Evolutionary conservation across 257 asterid genomes (phyloP), one percentile per base, ranked within the genome.

Genomic region (Galeopsis tetrahit): DNA sequence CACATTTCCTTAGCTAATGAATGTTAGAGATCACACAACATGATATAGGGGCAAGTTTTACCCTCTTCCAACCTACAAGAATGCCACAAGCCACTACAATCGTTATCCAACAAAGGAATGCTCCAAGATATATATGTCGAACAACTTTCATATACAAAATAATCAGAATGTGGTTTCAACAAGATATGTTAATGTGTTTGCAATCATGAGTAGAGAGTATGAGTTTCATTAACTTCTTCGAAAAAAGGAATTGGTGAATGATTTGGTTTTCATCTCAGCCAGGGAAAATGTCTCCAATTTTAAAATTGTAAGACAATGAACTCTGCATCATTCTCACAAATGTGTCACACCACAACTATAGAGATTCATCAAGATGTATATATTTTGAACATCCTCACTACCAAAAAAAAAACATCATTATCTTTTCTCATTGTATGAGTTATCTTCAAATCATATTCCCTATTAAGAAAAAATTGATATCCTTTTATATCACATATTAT

Each of bases 21-120:
- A 65, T 34, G 56, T 61, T 56, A 67, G 14, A 74, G 42, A 74
- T 74, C 35, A n/a, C 46, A 10, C 35, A 15, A 66, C 42, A 38
- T 59, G 63, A 53, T 38, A 46, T 43, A 13, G 15, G 69, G 17
- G 17, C 7, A 28, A 10, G 14, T 17, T 64, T 64, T 64, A 3
- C 17, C 55, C n/a, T 36, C 49, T 46, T 14, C 42, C 43, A 52
- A 61, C 59, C 36, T 52, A 53, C 38, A 13, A 32, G 2, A 69
- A n/a, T 38, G 46, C 34, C 35, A 4, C 38, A 35, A 14, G 51
- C 34, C 49, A 15, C 48, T 66, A 32, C 17, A 35, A 2, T 7
- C 33, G 2, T 32, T 3, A 69, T 44, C 51, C n/a, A 44, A 11
- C 51, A 44, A 44, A 44, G 51, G 51, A 10, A 44, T 44, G 51